Evolutionary conservation across 108 stramenopile genomes (phyloP), one percentile per base, ranked within the genome.

Genomic region (Nitzschia palea): DNA sequence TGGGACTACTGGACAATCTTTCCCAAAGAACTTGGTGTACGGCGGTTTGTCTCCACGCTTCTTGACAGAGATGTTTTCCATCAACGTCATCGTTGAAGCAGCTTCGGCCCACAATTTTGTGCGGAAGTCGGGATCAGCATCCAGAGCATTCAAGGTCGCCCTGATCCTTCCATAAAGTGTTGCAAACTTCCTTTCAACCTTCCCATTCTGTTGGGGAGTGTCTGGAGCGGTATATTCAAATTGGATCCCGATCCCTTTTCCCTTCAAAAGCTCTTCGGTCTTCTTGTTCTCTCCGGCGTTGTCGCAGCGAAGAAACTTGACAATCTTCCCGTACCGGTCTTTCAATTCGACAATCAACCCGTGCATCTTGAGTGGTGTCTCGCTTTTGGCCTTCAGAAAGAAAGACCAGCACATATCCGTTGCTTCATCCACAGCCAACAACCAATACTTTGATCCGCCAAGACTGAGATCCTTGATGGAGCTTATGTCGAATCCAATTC

Each of bases 271-370:
- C 5, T 25, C 30, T 33, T 64, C 62, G 6, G 20, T 18, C 17
- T 6, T 22, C 65, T 68, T 68, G 48, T 79, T 79, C 33, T 79
- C 72, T 34, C 67, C 55, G 2, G 67, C 72, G 56, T 75, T 71
- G 52, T 80, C 78, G 12, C 26, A 17, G 17, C 73, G 44, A 15
- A 79, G 1, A 1, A 32, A 27, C 34, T 51, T 33, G 5, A 74
- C 62, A 15, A 32, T 29, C 43, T 14, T 51, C 9, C 37, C 60
- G 25, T 54, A 4, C 15, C 20, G 18, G 10, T 6, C 58, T 20
- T 55, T 55, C 57, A 43, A 54, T 15, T 54, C 17, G 9, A 6
- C 2, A 6, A 78, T 26, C 4, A 35, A 18, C 47, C 32, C 28
- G 23, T 53, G 45, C 1, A 33, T 14, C 8, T 36, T 18, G 18